phyloP scores from a whole-genome alignment of 2,329 filamentous ascomycete species.

The Lasiodiplodia theobromae region DNA sequence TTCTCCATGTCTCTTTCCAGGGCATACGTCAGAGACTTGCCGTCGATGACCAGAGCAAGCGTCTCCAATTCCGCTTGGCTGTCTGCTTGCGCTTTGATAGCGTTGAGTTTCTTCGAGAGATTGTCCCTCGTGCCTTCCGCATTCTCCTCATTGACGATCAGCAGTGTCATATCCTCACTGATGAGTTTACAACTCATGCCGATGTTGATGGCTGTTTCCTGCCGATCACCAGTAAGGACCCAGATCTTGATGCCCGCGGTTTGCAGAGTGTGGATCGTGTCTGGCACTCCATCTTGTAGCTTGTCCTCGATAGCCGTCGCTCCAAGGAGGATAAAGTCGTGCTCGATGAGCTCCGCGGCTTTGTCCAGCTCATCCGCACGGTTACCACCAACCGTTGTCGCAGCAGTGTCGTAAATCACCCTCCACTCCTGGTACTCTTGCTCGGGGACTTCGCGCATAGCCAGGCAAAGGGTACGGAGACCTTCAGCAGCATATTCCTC shows the following conservation, averaged over 20 bases:
- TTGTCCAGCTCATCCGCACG: conserved; percentile 96
- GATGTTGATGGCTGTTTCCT: conserved; percentile 99
- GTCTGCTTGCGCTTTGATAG: conserved; percentile 82
- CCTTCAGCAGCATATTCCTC: conserved; percentile 98
- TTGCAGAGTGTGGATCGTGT: conserved; percentile 97
- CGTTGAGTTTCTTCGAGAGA: conserved; percentile 90
- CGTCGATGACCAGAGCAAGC: conserved; percentile 91
- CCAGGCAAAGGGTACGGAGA: conserved; percentile 90
- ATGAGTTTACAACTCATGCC: conserved; percentile 99
- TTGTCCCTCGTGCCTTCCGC: conserved; percentile 83
- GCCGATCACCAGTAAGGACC: conserved; percentile 96
- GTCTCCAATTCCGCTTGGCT: conserved; percentile 81
- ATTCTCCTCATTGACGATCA: conserved; percentile 93
- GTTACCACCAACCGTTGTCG: conserved; percentile 89
- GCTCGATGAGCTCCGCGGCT: conserved; percentile 93
- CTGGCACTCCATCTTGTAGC: conserved; percentile 94
- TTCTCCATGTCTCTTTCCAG: conserved; percentile 94
- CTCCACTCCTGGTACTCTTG: conserved; percentile 89
- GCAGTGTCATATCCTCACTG: conserved; percentile 96
- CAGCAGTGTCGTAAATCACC: conserved; percentile 83
- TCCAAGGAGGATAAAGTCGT: conserved; percentile 87
- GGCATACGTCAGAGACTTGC: conserved; percentile 91
- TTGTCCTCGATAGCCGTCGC: conserved; percentile 98
- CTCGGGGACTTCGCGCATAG: conserved; percentile 91
- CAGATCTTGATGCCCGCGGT: conserved; percentile 98